A percentile compares a stretch with the other conserved stretches of the same genome.
Evolutionary conservation across 2,329 filamentous ascomycete genomes (phyloP).

Genomic region (Aspergillus jensenii): DNA sequence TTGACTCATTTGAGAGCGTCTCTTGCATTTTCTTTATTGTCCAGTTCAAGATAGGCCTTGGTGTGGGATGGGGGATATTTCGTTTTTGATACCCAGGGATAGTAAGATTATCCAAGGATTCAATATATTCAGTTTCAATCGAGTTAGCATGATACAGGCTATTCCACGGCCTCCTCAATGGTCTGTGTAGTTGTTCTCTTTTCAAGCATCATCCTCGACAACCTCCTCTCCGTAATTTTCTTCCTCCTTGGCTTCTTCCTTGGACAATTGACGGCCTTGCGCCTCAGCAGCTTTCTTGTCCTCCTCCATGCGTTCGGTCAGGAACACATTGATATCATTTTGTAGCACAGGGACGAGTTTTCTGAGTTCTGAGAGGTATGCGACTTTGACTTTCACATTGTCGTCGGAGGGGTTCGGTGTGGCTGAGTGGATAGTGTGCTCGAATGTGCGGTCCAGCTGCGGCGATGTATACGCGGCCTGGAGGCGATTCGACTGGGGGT

Average conservation of each 20-base stretch:
- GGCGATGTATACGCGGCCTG: conserved; percentile 32
- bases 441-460: conserved; percentile 31
- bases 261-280: conserved; percentile 34
- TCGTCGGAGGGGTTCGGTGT: conserved; percentile 19
- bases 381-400: conserved; percentile 46
- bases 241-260: conserved; percentile 45
- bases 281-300: conserved; percentile 49
- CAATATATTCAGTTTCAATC: conserved; percentile 9
- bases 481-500: conserved; percentile 11
- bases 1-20: conserved; percentile 6
- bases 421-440: conserved; percentile 29
- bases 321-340: conserved; percentile 57
- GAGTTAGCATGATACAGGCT: neutral
- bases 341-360: conserved; percentile 53
- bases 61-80: conserved; percentile 22
- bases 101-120: conserved; percentile 25
- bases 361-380: conserved; percentile 55
- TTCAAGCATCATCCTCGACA: conserved; percentile 60
- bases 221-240: conserved; percentile 82
- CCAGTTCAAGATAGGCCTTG: conserved; percentile 9
- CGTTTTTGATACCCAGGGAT: conserved; percentile 39
- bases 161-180: neutral
- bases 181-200: neutral
- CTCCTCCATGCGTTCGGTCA: conserved; percentile 63
- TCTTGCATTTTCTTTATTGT: conserved; percentile 8